Conservation (phyloP, 2,329 filamentous ascomycete species). For the Corynespora cassiicola region DNA sequence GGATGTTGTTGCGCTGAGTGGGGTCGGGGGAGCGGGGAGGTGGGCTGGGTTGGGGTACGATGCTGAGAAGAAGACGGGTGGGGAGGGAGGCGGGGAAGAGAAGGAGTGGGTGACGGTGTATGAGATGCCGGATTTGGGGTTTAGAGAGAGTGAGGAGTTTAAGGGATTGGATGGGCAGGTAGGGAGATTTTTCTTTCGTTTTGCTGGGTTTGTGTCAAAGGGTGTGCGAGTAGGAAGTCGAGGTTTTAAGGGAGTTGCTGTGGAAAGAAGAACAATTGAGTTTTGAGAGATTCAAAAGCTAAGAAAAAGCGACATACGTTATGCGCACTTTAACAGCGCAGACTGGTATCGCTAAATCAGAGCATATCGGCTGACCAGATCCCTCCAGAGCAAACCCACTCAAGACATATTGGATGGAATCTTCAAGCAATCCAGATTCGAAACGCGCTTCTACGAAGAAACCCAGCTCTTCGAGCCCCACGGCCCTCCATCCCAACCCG, state of each 20-base stretch:
- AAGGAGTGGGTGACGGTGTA: slow-evolving; percentile 36
- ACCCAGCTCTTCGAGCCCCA: slow-evolving; percentile 3
- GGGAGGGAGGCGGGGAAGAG: slow-evolving; percentile 5
- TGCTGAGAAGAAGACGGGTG: slow-evolving; percentile 32
- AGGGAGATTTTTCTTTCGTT: too few relatives aligned
- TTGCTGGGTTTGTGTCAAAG: too few relatives aligned
- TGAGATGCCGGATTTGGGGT: slow-evolving; percentile 31
- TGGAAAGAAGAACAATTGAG: too few relatives aligned
- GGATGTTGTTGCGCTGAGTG: slow-evolving; percentile 27
- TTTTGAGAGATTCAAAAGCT: too few relatives aligned
- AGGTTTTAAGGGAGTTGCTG: too few relatives aligned
- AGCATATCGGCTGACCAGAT: too few relatives aligned
- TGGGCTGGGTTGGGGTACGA: slow-evolving; percentile 26
- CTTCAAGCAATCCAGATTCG: slow-evolving; percentile 33
- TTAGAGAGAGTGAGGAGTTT: slow-evolving; percentile 25
- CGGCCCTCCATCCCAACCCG: too few relatives aligned
- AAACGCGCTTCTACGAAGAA: slow-evolving; percentile 32
- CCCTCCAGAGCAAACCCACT: slow-evolving; percentile 23
- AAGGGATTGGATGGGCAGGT: slow-evolving; percentile 28
- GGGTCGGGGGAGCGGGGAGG: slow-evolving; percentile 13
- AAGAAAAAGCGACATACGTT: too few relatives aligned
- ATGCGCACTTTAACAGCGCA: too few relatives aligned
- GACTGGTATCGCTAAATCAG: too few relatives aligned
- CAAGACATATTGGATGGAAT: slow-evolving; percentile 23
- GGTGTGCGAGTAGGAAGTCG: too few relatives aligned